These are phyloP conservation scores for Fistulifera solaris DNA, from an alignment of 108 stramenopile genomes.

Conservation along the genomic window DNA sequence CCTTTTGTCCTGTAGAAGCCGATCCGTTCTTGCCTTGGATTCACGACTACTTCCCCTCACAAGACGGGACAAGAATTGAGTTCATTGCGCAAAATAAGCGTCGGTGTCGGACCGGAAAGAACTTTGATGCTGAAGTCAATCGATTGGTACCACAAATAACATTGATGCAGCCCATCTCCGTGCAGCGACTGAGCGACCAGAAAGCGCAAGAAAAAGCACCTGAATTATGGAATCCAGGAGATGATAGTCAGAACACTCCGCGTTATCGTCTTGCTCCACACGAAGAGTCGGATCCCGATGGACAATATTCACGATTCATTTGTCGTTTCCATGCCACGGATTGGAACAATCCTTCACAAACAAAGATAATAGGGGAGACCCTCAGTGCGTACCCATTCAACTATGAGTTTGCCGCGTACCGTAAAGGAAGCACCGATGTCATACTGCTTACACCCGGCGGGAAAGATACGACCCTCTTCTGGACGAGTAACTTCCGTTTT, in stretches of 20 bases:
- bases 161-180: constrained; percentile 54
- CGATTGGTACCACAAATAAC: constrained; percentile 61
- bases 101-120: constrained; percentile 55
- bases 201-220: constrained; percentile 35
- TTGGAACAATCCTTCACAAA: not conserved
- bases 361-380: constrained; percentile 30
- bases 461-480: constrained; percentile 30
- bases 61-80: constrained; percentile 35
- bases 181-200: constrained; percentile 28
- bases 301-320: constrained; percentile 54
- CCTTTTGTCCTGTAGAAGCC: constrained; percentile 59
- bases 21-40: constrained; percentile 73
- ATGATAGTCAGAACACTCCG: constrained; percentile 1
- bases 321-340: constrained; percentile 45
- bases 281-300: constrained; percentile 46
- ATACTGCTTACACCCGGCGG: constrained; percentile 45
- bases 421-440: constrained; percentile 36
- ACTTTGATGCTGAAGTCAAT: constrained; percentile 26
- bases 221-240: constrained; percentile 30
- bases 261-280: constrained; percentile 46
- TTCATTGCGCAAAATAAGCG: constrained; percentile 78
- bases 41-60: constrained; percentile 56
- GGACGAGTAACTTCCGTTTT: constrained; percentile 38
- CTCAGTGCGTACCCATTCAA: constrained; percentile 49
- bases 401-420: constrained; percentile 60